These are phyloP conservation scores for Cavenderia fasciculata DNA, from an alignment of 78 protist genomes.

Conservation along the genomic window DNA sequence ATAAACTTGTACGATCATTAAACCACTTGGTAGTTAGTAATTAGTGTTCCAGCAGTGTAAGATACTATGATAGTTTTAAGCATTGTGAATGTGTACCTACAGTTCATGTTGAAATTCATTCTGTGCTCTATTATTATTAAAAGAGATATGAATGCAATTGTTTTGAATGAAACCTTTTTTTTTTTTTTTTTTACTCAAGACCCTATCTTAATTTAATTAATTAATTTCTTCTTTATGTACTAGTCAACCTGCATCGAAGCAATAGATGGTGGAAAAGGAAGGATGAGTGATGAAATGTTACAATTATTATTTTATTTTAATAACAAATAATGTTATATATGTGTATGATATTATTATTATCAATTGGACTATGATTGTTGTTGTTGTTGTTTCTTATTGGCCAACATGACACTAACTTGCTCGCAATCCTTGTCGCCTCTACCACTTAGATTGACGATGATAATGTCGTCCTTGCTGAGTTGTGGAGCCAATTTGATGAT, in stretches of 20 bases:
- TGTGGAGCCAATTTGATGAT: constrained; percentile 67
- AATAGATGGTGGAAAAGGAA: background rate
- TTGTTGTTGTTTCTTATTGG: background rate
- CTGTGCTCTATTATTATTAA: too few relatives aligned
- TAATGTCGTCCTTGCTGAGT: constrained; percentile 71
- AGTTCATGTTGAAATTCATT: too few relatives aligned
- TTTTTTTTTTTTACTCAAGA: too few relatives aligned
- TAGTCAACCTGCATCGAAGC: background rate
- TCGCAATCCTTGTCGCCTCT: constrained; percentile 90
- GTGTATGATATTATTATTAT: background rate
- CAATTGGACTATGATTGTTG: background rate
- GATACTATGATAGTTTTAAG: too few relatives aligned
- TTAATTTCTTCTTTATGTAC: background rate
- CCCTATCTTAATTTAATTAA: background rate
- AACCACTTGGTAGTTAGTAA: too few relatives aligned
- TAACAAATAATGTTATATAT: too few relatives aligned
- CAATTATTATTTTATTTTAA: background rate
- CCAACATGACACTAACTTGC: constrained; percentile 5
- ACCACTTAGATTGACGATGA: constrained; percentile 88
- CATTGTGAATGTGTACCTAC: too few relatives aligned
- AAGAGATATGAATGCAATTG: too few relatives aligned
- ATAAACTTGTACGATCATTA: too few relatives aligned
- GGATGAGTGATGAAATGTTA: too few relatives aligned
- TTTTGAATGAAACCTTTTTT: too few relatives aligned
- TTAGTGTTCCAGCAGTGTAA: too few relatives aligned